These are phyloP conservation scores for Yamadazyma spencermartinsiae DNA, from an alignment of 1,139 yeast species.

Conservation along the genomic window DNA sequence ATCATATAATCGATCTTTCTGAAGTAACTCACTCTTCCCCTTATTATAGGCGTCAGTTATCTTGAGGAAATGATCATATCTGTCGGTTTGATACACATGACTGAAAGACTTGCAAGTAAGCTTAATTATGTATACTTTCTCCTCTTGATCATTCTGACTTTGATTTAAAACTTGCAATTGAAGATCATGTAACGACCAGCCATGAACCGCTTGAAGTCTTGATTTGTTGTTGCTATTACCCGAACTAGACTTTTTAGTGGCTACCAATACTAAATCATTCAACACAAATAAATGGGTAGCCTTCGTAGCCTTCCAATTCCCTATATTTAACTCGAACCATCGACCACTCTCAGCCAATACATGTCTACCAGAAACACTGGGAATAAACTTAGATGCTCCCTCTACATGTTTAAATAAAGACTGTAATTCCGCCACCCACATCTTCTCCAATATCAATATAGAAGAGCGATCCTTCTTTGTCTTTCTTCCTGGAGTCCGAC, in stretches of 20 bases:
- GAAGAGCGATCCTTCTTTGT: constrained; percentile 61
- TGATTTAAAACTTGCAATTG: constrained; percentile 42
- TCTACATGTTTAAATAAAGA: constrained; percentile 81
- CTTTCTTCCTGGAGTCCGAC: constrained; percentile 4
- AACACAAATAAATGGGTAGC: constrained; percentile 75
- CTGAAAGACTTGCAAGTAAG: constrained; percentile 49
- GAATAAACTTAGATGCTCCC: constrained; percentile 81
- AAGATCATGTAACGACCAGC: constrained; percentile 74
- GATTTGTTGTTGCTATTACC: constrained; percentile 22
- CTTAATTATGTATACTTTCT: constrained; percentile 43
- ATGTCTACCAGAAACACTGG: constrained; percentile 80
- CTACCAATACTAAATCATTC: constrained; percentile 76
- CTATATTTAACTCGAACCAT: constrained; percentile 86
- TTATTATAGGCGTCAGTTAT: constrained; percentile 60
- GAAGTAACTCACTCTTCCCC: constrained; percentile 62
- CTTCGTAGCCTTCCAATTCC: constrained; percentile 81
- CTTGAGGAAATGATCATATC: constrained; percentile 57
- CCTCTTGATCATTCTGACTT: constrained; percentile 17
- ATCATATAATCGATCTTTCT: constrained; percentile 47
- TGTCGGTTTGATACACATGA: constrained; percentile 66
- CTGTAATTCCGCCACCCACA: constrained; percentile 78
- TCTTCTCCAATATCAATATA: constrained; percentile 68
- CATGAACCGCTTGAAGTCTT: constrained; percentile 68
- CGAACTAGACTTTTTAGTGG: constrained; percentile 53
- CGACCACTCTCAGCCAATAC: constrained; percentile 76